These are phyloP conservation scores for Salix exigua DNA, from an alignment of 345 rosid genomes.

Conservation along the genomic window DNA sequence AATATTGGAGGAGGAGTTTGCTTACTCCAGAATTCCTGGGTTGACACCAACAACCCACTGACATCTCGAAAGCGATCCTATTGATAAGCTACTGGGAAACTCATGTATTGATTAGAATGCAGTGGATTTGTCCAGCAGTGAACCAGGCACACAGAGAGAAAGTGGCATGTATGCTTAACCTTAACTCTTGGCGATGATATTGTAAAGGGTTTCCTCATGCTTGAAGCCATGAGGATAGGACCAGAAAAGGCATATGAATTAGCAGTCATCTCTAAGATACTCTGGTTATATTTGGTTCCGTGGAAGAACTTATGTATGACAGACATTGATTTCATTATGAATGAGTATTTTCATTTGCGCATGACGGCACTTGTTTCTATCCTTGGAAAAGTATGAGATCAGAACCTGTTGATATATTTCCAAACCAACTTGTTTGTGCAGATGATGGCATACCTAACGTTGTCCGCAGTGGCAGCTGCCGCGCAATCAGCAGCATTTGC, in stretches of 20 bases:
- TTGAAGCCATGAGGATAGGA: too few relatives aligned
- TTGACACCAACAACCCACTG: background rate
- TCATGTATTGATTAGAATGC: background rate
- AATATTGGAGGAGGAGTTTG: background rate
- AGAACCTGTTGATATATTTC: background rate
- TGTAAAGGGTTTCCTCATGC: too few relatives aligned
- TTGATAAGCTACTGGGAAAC: background rate
- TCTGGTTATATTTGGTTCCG: too few relatives aligned
- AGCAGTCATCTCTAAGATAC: too few relatives aligned
- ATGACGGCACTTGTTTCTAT: background rate
- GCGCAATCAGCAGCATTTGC: slow-evolving; percentile 66
- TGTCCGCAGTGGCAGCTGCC: slow-evolving; percentile 73
- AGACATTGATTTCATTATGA: background rate
- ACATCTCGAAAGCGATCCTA: background rate
- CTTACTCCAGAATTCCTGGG: background rate
- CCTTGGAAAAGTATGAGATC: background rate
- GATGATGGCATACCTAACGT: slow-evolving; percentile 67
- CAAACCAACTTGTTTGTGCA: slow-evolving; percentile 22
- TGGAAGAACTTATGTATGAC: background rate
- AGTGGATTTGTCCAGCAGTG: background rate
- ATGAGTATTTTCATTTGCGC: background rate
- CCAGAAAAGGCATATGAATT: too few relatives aligned
- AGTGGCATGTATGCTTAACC: background rate
- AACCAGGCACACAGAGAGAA: background rate
- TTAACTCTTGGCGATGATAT: background rate